phyloP scores from a whole-genome alignment of 2,329 filamentous ascomycete genomes.

The Paraphaeosphaeria minitans region DNA sequence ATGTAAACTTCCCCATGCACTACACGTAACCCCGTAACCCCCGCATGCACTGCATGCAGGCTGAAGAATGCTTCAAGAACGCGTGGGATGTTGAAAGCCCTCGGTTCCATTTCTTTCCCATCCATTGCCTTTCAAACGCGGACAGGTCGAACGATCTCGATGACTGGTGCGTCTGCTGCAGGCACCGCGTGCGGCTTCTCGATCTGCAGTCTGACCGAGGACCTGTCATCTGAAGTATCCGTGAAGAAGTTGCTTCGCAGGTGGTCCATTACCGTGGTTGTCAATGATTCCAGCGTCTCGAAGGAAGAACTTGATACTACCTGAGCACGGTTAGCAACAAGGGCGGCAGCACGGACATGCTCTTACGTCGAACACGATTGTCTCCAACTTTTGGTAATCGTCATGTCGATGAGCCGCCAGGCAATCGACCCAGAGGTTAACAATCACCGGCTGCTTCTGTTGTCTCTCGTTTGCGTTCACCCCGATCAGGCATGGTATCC shows the following conservation, averaged over 20 bases:
- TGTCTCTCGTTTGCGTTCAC: constrained; percentile 73
- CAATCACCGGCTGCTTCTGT: constrained; percentile 68
- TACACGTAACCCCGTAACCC: not conserved
- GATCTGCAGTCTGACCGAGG: constrained; percentile 64
- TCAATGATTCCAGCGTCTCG: constrained; percentile 55
- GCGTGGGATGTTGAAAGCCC: not conserved
- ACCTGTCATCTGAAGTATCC: constrained; percentile 41
- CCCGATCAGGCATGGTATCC: constrained; percentile 71
- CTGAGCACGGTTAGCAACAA: constrained; percentile 33
- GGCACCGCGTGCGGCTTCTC: constrained; percentile 77
- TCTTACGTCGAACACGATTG: constrained; percentile 65
- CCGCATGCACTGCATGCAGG: not conserved
- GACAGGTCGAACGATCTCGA: constrained; percentile 59
- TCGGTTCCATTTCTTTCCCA: no score
- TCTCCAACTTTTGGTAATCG: constrained; percentile 62
- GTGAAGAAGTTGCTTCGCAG: constrained; percentile 48
- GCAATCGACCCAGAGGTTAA: constrained; percentile 66
- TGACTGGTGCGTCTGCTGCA: constrained; percentile 71
- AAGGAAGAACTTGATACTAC: constrained; percentile 50
- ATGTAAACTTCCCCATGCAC: not conserved
- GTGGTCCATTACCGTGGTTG: constrained; percentile 48
- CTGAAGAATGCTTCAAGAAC: not conserved
- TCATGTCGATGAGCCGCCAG: constrained; percentile 53
- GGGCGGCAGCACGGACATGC: not conserved
- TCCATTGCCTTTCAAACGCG: constrained; percentile 7